Evolutionary conservation across 2,329 filamentous ascomycete genomes (phyloP).

Genomic region (Neopestalotiopsis sp.): DNA sequence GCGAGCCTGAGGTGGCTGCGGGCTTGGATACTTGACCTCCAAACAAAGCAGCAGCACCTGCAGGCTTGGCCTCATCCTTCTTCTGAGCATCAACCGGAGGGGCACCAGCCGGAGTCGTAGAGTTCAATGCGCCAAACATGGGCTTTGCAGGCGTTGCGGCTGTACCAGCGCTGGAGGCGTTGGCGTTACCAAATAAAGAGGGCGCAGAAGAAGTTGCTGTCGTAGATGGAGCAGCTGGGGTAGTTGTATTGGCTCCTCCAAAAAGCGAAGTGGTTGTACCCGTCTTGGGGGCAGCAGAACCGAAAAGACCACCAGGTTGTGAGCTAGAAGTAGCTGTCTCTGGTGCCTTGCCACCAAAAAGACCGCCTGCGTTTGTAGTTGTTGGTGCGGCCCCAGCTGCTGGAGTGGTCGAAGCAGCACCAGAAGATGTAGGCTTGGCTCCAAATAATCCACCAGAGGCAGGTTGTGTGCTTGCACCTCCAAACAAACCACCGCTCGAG

Average conservation of each 20-base stretch:
- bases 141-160: conserved; percentile 53
- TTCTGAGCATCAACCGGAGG: conserved; percentile 45
- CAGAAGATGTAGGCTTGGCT: conserved; percentile 17
- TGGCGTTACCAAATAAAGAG: conserved; percentile 18
- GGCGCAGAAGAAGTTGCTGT: conserved; percentile 52
- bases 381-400: conserved; percentile 28
- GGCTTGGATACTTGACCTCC: conserved; percentile 26
- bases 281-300: conserved; percentile 23
- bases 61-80: conserved; percentile 30
- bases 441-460: conserved; percentile 37
- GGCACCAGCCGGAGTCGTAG: conserved; percentile 61
- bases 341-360: conserved; percentile 33
- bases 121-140: conserved; percentile 48
- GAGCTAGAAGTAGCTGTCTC: conserved; percentile 27
- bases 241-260: conserved; percentile 18
- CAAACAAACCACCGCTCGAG: conserved; percentile 31
- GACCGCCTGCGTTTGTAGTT: conserved; percentile 26
- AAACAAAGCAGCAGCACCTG: conserved; percentile 25
- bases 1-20: conserved; percentile 18
- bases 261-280: conserved; percentile 28
- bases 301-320: conserved; percentile 29
- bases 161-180: conserved; percentile 22
- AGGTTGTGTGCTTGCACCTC: conserved; percentile 22
- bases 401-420: conserved; percentile 29
- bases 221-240: conserved; percentile 19